A percentile compares a stretch with the other conserved stretches of the same genome.
phyloP scores from a whole-genome alignment of 2,329 filamentous ascomycete genomes.

The Neonectria sp. region DNA sequence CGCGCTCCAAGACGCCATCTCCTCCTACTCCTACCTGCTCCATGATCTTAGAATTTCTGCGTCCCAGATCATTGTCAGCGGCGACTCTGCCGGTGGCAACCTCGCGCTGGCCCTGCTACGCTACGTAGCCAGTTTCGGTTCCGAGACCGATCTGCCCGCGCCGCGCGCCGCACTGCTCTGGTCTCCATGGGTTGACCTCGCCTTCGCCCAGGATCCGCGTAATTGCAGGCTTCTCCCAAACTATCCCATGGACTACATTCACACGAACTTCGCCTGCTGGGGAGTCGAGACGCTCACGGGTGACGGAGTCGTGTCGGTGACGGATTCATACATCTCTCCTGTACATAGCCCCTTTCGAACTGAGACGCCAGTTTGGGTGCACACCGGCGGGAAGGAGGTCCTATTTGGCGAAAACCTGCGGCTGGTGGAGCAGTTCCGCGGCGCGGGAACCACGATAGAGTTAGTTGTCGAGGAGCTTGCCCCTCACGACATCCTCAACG shows the following conservation, averaged over 20 bases:
- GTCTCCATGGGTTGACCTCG: constrained; percentile 13
- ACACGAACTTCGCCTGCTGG: not conserved
- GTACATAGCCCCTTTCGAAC: not conserved
- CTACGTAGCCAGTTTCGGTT: constrained; percentile 2
- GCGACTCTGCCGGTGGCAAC: constrained; percentile 16
- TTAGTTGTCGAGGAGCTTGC: too few species aligned
- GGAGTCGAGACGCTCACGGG: not conserved
- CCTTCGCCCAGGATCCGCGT: not conserved
- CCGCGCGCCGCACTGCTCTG: not conserved
- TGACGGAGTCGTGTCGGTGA: not conserved
- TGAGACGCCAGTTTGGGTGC: constrained; percentile 8
- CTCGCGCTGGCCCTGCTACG: constrained; percentile 1
- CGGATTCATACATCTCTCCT: constrained; percentile 4
- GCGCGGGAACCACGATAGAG: too few species aligned
- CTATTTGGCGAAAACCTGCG: too few species aligned
- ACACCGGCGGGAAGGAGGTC: too few species aligned
- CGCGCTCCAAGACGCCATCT: constrained; percentile 14
- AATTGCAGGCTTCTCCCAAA: not conserved
- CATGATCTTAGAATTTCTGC: not conserved
- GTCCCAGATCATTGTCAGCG: constrained; percentile 1
- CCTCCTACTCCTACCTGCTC: constrained; percentile 1
- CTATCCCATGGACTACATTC: not conserved
- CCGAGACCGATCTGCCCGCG: not conserved
- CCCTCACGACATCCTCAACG: too few species aligned
- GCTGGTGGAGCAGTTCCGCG: too few species aligned